Conservation (phyloP, 2,329 filamentous ascomycete species). For the Fusarium chaquense region DNA sequence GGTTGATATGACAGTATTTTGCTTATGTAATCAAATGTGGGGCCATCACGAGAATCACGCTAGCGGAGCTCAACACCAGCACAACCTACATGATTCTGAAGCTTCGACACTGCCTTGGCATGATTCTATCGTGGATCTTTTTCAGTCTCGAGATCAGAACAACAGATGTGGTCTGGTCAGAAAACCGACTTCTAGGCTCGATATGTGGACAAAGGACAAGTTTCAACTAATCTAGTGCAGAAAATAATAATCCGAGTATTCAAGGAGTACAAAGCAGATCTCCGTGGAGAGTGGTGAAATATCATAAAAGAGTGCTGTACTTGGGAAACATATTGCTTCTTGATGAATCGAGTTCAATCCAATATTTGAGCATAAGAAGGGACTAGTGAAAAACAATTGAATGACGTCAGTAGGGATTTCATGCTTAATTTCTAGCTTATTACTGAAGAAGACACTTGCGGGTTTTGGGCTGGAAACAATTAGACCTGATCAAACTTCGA, state of each 20-base stretch:
- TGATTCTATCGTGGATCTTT: background rate
- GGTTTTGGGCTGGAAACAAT: background rate
- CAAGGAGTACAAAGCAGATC: no score
- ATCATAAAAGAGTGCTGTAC: background rate
- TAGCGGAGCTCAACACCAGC: background rate
- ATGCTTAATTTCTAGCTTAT: slow-evolving; percentile 31
- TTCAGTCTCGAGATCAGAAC: background rate
- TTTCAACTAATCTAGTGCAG: background rate
- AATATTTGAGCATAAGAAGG: background rate
- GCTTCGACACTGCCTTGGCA: background rate
- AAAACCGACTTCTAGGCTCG: background rate
- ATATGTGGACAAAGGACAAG: no score
- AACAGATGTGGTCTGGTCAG: background rate
- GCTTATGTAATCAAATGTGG: slow-evolving; percentile 40
- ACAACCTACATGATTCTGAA: background rate
- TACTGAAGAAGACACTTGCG: background rate
- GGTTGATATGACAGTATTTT: slow-evolving; percentile 19
- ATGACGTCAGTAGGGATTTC: slow-evolving; percentile 19
- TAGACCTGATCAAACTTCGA: background rate
- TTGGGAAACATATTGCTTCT: no score
- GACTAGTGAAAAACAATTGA: background rate
- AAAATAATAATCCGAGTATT: background rate
- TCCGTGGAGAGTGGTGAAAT: background rate
- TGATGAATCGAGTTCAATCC: background rate
- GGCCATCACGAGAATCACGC: background rate